Percentiles rank a stretch among this genome's conserved stretches.
Evolutionary conservation across 2,329 filamentous ascomycete species (phyloP).

Genomic region (Verticillium alfalfae): DNA sequence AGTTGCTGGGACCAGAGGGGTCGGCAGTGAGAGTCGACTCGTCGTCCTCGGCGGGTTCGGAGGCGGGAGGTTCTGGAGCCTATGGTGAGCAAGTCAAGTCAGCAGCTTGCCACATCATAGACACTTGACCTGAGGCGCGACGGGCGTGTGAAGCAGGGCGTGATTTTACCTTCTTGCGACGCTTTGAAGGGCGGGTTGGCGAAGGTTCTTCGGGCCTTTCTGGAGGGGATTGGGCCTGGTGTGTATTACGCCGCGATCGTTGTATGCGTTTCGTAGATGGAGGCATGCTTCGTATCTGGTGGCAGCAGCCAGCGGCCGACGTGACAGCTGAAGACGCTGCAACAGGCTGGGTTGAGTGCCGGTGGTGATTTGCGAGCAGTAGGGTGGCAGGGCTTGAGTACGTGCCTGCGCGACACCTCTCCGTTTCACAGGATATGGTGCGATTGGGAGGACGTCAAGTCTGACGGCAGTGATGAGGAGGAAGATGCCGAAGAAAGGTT

Average conservation of each 20-base stretch:
- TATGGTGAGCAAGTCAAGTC: conserved; percentile 15
- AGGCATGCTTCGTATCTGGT: conserved; percentile 22
- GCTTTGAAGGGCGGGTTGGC: conserved; percentile 57
- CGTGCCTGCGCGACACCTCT: neutral
- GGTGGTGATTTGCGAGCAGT: neutral
- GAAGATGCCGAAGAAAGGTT: neutral
- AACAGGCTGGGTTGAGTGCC: neutral
- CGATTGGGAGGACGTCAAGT: neutral
- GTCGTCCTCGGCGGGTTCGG: conserved; percentile 39
- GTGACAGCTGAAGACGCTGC: neutral
- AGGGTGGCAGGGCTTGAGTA: neutral
- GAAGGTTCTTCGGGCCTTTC: conserved; percentile 44
- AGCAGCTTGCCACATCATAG: conserved; percentile 7
- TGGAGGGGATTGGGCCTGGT: conserved; percentile 27
- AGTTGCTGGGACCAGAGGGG: conserved; percentile 31
- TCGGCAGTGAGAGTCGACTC: conserved; percentile 36
- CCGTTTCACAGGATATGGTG: neutral
- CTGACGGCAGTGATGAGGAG: neutral
- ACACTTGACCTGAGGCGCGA: neutral
- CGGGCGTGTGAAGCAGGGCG: conserved; percentile 10
- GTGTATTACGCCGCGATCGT: conserved; percentile 30
- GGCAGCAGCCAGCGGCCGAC: neutral
- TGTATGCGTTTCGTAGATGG: conserved; percentile 29
- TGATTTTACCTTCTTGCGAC: conserved; percentile 52
- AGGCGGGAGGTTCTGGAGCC: conserved; percentile 29